Percentiles rank a stretch among this genome's conserved stretches.
Conservation (phyloP, 169 alveolate species). For the Plasmodium gonderi region DNA sequence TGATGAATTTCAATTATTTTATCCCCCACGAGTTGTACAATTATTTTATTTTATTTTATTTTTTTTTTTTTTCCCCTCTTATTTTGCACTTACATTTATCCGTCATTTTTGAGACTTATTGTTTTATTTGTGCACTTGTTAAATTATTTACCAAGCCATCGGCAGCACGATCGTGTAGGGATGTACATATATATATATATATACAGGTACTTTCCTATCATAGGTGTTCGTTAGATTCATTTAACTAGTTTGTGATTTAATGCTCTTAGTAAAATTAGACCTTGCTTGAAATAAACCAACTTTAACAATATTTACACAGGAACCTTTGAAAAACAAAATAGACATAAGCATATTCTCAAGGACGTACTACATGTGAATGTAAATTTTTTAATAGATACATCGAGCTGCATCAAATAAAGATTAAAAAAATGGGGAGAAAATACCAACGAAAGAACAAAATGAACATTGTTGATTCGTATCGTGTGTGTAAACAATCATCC, state of each 20-base stretch:
- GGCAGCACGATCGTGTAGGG: background rate
- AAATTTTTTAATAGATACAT: no score
- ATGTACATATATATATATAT: background rate
- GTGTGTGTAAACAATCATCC: background rate
- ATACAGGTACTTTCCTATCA: background rate
- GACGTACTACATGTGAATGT: no score
- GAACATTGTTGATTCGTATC: background rate
- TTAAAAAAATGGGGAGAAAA: background rate
- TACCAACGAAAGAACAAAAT: background rate
- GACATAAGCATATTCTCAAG: no score
- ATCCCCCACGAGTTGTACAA: background rate
- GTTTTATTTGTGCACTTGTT: constrained; percentile 72
- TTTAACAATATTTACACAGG: background rate
- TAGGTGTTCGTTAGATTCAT: background rate
- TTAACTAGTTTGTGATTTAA: constrained; percentile 34
- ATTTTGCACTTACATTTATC: constrained; percentile 3
- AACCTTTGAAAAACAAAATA: background rate
- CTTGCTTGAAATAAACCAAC: background rate
- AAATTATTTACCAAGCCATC: constrained; percentile 9
- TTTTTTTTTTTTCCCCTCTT: background rate
- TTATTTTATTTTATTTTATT: no score
- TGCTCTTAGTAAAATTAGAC: background rate
- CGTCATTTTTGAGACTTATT: constrained; percentile 33
- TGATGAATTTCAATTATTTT: background rate
- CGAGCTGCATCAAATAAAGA: background rate